Percentiles rank a stretch among this genome's conserved stretches.
These are phyloP conservation scores for Hortiboletus rubellus DNA, from an alignment of 1,284 basidiomycete genomes.

Conservation along the genomic window DNA sequence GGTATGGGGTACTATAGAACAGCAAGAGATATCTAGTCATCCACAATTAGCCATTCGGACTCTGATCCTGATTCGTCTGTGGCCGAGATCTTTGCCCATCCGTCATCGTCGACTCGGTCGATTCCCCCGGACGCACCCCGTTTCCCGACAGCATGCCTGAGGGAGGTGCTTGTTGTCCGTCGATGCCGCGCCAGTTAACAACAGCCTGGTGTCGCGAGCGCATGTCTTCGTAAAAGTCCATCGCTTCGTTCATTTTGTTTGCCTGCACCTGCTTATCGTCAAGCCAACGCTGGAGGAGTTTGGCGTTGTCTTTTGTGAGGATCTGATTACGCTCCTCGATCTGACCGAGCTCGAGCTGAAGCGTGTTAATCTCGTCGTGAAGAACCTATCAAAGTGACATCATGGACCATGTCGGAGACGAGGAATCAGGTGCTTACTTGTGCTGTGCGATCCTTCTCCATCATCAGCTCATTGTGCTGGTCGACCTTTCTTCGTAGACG, in stretches of 20 bases:
- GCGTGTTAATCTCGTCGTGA: constrained; percentile 91
- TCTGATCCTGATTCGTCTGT: constrained; percentile 71
- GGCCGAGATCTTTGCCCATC: constrained; percentile 71
- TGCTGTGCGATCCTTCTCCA: constrained; percentile 86
- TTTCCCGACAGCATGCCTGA: constrained; percentile 63
- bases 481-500: constrained; percentile 75
- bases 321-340: constrained; percentile 85
- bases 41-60: constrained; percentile 83
- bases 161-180: constrained; percentile 28
- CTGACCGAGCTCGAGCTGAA: constrained; percentile 87
- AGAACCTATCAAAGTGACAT: constrained; percentile 60
- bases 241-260: constrained; percentile 93
- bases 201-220: constrained; percentile 64
- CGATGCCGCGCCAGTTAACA: constrained; percentile 53
- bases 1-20: constrained; percentile 16
- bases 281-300: constrained; percentile 91
- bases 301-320: constrained; percentile 90
- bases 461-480: constrained; percentile 81
- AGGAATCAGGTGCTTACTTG: constrained; percentile 54
- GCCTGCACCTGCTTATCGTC: constrained; percentile 93
- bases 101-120: constrained; percentile 54
- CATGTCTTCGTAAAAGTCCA: constrained; percentile 82
- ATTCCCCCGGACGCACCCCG: constrained; percentile 55
- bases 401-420: background rate
- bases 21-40: constrained; percentile 29